Base-by-base conservation (phyloP, 164 flowering plant species). In the Amborella trichopoda region DNA sequence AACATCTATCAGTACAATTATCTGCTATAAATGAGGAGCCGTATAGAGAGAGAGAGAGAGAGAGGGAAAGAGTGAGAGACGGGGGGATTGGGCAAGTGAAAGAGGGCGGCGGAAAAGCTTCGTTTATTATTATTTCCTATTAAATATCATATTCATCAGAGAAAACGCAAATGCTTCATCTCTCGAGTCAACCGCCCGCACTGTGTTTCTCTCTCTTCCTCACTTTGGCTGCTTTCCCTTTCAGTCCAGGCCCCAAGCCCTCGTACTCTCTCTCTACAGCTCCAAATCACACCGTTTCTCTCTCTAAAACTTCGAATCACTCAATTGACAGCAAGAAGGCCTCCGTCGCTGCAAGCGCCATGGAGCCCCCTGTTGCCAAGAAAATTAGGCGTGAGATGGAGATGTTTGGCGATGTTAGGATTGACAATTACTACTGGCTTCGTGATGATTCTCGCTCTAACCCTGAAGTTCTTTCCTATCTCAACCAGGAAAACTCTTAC, bases 341-440 rank as follows among this genome's bases (percentile, higher is more conserved):
- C n/a, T n/a, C n/a, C n/a, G n/a, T n/a, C n/a, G n/a, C 61, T 16
- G 24, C 3, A 27, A n/a, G 34, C 5, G 40, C 47, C 32, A 52
- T 47, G 64, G 60, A 44, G 50, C 37, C 66, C 39, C 96, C 91
- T 18, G 68, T 68, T 19, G 85, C 85, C 22, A 84, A 76, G 78
- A 81, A 84, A 61, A 78, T 78, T 59, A 69, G 55, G 68, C 87
- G 77, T 53, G 76, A 59, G 28, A 82, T 85, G 95, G 82, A 76
- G 68, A 49, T 84, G 81, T 85, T 89, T 48, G 95, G 90, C 11
- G 95, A 89, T 54, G 77, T 71, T 2, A 71, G 97, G 52, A 40
- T 71, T 44, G 95, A 89, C 61, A 62, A 82, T 48, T 85, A 85
- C 57, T 84, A 82, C 63, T 89, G 95, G 95, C 83, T 89, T n/a